Evolutionary conservation across 2,329 filamentous ascomycete species (phyloP).

Genomic region (Diaporthe ilicicola): DNA sequence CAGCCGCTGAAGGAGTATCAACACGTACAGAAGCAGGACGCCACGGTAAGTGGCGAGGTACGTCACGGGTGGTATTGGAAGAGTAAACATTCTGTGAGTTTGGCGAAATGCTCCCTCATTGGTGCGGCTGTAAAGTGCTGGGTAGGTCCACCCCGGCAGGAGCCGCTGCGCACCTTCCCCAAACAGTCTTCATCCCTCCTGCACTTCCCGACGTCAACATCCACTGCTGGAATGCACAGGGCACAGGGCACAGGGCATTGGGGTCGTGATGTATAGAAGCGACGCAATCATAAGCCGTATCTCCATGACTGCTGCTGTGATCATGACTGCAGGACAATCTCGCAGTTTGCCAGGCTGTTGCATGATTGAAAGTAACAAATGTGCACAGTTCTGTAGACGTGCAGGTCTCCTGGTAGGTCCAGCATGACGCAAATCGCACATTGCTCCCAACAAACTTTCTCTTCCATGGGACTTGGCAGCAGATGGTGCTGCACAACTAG

Average conservation of each 20-base stretch:
- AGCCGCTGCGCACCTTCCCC: background rate
- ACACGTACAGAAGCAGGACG: too few species aligned
- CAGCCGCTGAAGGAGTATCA: background rate
- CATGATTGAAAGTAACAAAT: background rate
- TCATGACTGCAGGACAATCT: background rate
- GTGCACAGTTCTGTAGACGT: background rate
- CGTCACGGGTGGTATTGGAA: background rate
- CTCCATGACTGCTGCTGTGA: background rate
- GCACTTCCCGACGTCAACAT: background rate
- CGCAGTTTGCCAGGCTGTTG: too few species aligned
- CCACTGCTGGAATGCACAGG: background rate
- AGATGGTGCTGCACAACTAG: background rate
- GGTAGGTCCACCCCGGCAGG: constrained; percentile 12
- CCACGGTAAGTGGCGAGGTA: background rate
- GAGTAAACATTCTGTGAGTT: background rate
- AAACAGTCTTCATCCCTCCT: background rate
- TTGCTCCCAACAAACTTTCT: too few species aligned
- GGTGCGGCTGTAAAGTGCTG: background rate
- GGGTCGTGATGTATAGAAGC: background rate
- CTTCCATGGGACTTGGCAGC: background rate
- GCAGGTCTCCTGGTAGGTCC: accelerated
- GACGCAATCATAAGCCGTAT: background rate
- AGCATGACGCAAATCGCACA: background rate
- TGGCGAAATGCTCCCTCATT: background rate
- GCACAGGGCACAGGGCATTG: background rate